Base-by-base conservation (phyloP, 345 rosid genomes). In the Zanthoxylum bungeanum region DNA sequence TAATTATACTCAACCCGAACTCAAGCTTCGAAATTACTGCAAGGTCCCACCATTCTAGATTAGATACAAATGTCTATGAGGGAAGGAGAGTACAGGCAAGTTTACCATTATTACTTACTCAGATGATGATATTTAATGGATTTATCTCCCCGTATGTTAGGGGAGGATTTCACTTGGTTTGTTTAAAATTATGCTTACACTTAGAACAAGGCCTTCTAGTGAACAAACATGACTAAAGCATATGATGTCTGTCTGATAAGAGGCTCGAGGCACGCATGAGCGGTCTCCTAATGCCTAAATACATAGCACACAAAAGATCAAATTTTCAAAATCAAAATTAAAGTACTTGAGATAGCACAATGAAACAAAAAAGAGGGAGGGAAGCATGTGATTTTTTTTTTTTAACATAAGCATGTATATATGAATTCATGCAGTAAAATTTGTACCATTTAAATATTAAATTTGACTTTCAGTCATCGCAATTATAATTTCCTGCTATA, bases 51-150 rank as follows among this genome's bases (percentile, higher is more conserved):
- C 97, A 92, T 71, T 89, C 99, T 33, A 84, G 87, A 88, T 67
- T 81, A 24, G 98, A 95, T 85, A 95, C 97, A 36, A 95, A 95
- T 68, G 91, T 89, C 49, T 95, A 77, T 24, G 98, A 95, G 50
- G 94, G 96, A 22, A 80, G 82, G 82, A 85, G 68, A 73, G 99
- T 96, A 69, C 86, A 87, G 90, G 99, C 89, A 89, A 79, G 60
- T 5, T 71, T 50, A n/a, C 39, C 47, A 25, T 44, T 52, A 16
- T 27, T 14, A 47, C 28, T 28, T 31, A 6, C 19, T 57, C 12
- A 47, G 59, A 36, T 40, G 17, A 33, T 27, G 14, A 19, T 65
- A 31, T 21, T 24, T 39, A 63, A 25, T 58, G 25, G 25, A 14
- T 44, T 51, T 51, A 39, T 28, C 24, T 7, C 1, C 31, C 27